Conservation (phyloP, 176 grass and related monocot species). For the Phyllostachys edulis region DNA sequence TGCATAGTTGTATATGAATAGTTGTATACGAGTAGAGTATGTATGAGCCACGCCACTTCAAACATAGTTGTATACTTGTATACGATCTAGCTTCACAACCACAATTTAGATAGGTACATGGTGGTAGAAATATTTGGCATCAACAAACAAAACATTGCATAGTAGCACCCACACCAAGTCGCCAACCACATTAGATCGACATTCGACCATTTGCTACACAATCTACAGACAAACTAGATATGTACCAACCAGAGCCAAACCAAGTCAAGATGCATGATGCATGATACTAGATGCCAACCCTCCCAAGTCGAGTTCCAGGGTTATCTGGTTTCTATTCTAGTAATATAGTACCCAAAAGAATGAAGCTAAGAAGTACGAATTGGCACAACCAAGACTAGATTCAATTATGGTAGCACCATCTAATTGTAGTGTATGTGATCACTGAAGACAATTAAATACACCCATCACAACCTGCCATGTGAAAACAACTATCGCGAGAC, state of each 20-base stretch:
- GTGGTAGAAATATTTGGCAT: not conserved
- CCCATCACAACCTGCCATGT: too few relatives aligned
- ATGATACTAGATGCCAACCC: not conserved
- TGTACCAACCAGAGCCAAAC: too few relatives aligned
- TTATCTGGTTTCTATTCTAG: not conserved
- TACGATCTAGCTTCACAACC: not conserved
- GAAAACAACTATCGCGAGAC: too few relatives aligned
- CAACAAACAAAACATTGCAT: not conserved
- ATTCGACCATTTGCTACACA: not conserved
- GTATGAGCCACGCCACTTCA: not conserved
- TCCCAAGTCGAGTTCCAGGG: not conserved
- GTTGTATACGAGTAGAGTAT: not conserved
- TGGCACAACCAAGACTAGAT: too few relatives aligned
- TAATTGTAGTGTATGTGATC: too few relatives aligned
- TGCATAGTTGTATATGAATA: too few relatives aligned
- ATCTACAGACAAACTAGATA: not conserved
- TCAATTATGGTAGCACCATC: too few relatives aligned
- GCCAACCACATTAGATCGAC: slow-evolving; percentile 3
- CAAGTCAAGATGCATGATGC: not conserved
- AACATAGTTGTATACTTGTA: not conserved
- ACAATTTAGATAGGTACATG: not conserved
- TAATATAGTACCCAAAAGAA: too few relatives aligned
- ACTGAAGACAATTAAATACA: too few relatives aligned
- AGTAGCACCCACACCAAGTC: not conserved
- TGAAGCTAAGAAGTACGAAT: too few relatives aligned